These are phyloP conservation scores for Coemansia asiatica DNA, from an alignment of 192 early-diverging fungal species.

Conservation along the genomic window DNA sequence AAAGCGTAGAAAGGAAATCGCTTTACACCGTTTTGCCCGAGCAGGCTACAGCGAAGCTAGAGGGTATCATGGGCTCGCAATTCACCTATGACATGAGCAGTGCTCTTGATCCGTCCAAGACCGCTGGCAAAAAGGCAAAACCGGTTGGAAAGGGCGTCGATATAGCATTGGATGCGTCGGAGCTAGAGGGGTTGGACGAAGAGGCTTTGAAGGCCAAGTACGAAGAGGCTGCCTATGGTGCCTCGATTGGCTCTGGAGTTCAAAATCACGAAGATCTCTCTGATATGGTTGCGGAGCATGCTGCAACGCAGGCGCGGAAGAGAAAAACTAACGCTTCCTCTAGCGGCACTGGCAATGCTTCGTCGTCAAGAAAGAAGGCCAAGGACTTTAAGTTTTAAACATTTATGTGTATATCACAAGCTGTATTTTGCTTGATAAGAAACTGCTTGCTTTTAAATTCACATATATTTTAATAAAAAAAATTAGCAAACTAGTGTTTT, in stretches of 20 bases:
- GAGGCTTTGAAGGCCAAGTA: constrained; percentile 76
- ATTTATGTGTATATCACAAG: no score
- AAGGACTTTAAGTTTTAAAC: constrained; percentile 52
- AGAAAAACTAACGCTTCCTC: constrained; percentile 61
- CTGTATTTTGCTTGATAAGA: no score
- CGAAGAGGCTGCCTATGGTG: constrained; percentile 64
- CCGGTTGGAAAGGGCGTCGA: constrained; percentile 66
- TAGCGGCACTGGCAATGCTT: neutral
- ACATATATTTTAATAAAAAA: no score
- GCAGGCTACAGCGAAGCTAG: constrained; percentile 63
- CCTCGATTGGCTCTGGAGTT: constrained; percentile 15
- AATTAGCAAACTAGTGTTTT: constrained; percentile 7
- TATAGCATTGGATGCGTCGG: constrained; percentile 85
- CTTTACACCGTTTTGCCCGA: constrained; percentile 88
- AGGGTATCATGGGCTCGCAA: constrained; percentile 92
- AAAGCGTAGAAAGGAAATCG: constrained; percentile 52
- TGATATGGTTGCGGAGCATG: constrained; percentile 88
- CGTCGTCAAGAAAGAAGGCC: constrained; percentile 49
- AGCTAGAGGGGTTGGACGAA: constrained; percentile 78
- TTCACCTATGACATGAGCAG: constrained; percentile 81
- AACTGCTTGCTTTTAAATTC: no score
- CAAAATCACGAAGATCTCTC: constrained; percentile 73
- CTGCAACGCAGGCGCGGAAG: constrained; percentile 66
- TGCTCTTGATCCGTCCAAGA: constrained; percentile 54
- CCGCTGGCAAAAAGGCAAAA: constrained; percentile 58